phyloP scores from a whole-genome alignment of 345 rosid genomes.

The Camelina laxa region DNA sequence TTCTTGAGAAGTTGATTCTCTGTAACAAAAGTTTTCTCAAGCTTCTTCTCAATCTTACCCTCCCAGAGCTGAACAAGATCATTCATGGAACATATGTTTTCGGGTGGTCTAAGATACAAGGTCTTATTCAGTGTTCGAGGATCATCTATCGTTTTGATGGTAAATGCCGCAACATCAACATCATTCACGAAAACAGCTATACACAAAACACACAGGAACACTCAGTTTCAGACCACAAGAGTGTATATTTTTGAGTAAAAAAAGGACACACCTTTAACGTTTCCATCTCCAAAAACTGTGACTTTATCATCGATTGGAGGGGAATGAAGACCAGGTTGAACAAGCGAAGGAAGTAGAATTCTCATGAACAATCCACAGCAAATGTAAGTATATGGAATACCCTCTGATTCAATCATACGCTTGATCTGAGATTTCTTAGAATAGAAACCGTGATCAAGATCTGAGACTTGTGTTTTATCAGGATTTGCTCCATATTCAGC shows the following conservation, averaged over 20 bases:
- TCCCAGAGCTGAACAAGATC: constrained; percentile 75
- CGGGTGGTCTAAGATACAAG: constrained; percentile 58
- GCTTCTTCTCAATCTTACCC: constrained; percentile 58
- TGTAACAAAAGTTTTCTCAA: constrained; percentile 53
- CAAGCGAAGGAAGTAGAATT: constrained; percentile 69
- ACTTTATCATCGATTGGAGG: constrained; percentile 73
- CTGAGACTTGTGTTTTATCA: constrained; percentile 62
- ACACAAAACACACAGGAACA: neutral
- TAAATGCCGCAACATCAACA: constrained; percentile 59
- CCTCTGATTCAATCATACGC: constrained; percentile 66
- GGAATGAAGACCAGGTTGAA: constrained; percentile 65
- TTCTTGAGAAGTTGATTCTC: constrained; percentile 62
- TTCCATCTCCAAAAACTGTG: constrained; percentile 73
- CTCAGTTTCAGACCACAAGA: constrained; percentile 1
- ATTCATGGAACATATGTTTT: constrained; percentile 59
- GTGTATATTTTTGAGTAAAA: neutral
- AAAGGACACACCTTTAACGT: constrained; percentile 58
- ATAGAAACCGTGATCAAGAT: constrained; percentile 65
- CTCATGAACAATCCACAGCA: constrained; percentile 73
- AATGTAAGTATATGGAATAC: constrained; percentile 68
- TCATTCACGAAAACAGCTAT: constrained; percentile 49
- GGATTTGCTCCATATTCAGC: constrained; percentile 86
- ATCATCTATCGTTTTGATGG: constrained; percentile 67
- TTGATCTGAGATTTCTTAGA: constrained; percentile 64
- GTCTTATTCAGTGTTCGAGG: constrained; percentile 69